Percentiles rank a stretch among this genome's conserved stretches.
Conservation (phyloP, 345 rosid species). For the Eucalyptus globulus region DNA sequence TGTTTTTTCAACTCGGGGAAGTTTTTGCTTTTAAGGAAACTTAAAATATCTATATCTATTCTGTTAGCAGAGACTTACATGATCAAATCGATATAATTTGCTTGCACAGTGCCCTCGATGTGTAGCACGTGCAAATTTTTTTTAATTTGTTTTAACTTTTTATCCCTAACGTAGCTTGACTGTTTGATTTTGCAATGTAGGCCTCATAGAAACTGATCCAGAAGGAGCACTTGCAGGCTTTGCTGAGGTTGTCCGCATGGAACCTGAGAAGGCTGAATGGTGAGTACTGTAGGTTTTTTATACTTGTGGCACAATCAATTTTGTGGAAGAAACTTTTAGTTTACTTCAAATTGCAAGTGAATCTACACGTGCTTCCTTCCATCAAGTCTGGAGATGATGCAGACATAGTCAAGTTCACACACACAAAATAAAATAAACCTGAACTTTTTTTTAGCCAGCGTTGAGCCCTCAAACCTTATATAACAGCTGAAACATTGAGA, state of each 20-base stretch:
- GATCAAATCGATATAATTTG: not conserved
- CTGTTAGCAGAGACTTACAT: not conserved
- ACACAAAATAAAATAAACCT: not conserved
- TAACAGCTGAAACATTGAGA: not conserved
- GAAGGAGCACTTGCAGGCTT: constrained; percentile 93
- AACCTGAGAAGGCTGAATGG: constrained; percentile 99
- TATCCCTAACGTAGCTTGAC: not conserved
- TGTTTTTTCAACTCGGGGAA: not conserved
- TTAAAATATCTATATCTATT: not conserved
- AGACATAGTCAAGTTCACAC: not conserved
- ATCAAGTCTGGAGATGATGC: not conserved
- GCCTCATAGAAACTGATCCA: constrained; percentile 88
- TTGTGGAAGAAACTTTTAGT: not conserved
- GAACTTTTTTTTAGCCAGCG: not conserved
- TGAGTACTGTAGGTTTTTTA: constrained; percentile 10
- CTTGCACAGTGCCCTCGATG: not conserved
- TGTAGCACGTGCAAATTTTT: not conserved
- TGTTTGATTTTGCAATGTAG: constrained; percentile 9
- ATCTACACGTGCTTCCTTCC: not conserved
- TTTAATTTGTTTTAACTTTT: not conserved
- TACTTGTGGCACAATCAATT: not conserved
- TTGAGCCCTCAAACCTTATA: not conserved
- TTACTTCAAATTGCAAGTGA: not conserved
- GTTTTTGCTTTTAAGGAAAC: not conserved
- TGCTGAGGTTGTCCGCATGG: constrained; percentile 90